A percentile compares a stretch with the other conserved stretches of the same genome.
Conservation (phyloP, 2,329 filamentous ascomycete genomes). For the Colletotrichum zoysiae region DNA sequence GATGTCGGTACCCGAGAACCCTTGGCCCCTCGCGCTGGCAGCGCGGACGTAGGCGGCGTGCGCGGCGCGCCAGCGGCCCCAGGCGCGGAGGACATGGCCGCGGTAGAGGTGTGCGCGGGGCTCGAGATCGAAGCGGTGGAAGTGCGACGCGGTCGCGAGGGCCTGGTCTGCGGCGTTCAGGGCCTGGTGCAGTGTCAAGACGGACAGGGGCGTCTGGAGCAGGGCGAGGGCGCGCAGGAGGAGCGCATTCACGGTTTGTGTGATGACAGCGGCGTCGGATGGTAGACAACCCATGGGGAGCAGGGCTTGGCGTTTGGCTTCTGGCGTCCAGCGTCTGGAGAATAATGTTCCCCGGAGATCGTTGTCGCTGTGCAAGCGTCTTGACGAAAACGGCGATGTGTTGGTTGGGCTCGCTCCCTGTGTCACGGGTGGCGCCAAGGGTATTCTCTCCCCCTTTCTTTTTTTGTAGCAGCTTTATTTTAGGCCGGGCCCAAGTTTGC, state of each 20-base stretch:
- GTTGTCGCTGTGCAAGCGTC: background rate
- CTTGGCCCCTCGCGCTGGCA: constrained; percentile 37
- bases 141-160: constrained; percentile 37
- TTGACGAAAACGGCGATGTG: constrained; percentile 19
- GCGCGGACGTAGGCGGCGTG: constrained; percentile 44
- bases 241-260: constrained; percentile 40
- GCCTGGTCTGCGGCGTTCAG: constrained; percentile 43
- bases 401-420: background rate
- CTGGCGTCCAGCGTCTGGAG: constrained; percentile 26
- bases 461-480: constrained; percentile 1
- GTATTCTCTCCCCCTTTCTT: background rate
- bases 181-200: constrained; percentile 35
- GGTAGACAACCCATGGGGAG: constrained; percentile 34
- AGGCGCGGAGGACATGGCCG: constrained; percentile 45
- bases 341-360: constrained; percentile 1
- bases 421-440: background rate
- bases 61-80: constrained; percentile 44
- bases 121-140: constrained; percentile 40
- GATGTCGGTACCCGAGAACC: constrained; percentile 29
- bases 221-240: constrained; percentile 38
- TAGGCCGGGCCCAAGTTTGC: background rate
- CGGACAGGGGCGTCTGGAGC: constrained; percentile 33
- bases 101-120: constrained; percentile 45
- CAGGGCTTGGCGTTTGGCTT: background rate
- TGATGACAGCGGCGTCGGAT: constrained; percentile 38